These are phyloP conservation scores for Microsporum audouinii DNA, from an alignment of 2,329 filamentous ascomycete species.

Conservation along the genomic window DNA sequence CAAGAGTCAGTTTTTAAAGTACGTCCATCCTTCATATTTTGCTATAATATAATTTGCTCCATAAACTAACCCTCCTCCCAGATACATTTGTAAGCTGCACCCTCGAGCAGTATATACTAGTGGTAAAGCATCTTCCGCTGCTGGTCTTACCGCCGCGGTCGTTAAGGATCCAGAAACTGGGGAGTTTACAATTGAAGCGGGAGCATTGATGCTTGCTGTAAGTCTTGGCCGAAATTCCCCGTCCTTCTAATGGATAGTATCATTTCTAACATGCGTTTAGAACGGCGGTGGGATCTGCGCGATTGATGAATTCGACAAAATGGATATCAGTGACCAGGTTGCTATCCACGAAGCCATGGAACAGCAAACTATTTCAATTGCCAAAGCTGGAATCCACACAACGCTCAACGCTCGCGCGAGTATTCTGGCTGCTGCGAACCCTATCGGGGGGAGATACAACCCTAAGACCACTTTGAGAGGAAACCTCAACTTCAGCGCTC, in stretches of 20 bases:
- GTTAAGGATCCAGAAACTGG: constrained; percentile 98
- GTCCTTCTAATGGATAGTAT: background rate
- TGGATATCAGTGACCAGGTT: constrained; percentile 94
- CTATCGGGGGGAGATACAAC: constrained; percentile 87
- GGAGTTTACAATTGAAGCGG: constrained; percentile 96
- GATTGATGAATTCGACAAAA: constrained; percentile 99
- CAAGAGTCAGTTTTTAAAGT: constrained; percentile 93
- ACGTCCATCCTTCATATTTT: constrained; percentile 18
- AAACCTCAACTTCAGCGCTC: constrained; percentile 97
- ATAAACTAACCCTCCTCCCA: constrained; percentile 15
- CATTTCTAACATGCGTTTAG: constrained; percentile 16
- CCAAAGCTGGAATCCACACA: constrained; percentile 95
- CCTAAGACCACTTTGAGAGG: constrained; percentile 83
- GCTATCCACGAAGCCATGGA: constrained; percentile 99
- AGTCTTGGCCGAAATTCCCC: constrained; percentile 11
- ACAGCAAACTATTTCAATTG: constrained; percentile 98
- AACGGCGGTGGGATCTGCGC: constrained; percentile 87
- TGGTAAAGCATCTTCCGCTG: constrained; percentile 92
- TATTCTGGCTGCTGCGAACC: constrained; percentile 92
- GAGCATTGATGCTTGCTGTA: constrained; percentile 86
- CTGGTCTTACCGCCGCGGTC: constrained; percentile 91
- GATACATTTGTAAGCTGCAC: constrained; percentile 90
- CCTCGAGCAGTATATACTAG: constrained; percentile 95
- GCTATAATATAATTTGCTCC: background rate
- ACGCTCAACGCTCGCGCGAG: constrained; percentile 92